phyloP scores from a whole-genome alignment of 2,329 filamentous ascomycete species.

The Cladosporium oxysporum region DNA sequence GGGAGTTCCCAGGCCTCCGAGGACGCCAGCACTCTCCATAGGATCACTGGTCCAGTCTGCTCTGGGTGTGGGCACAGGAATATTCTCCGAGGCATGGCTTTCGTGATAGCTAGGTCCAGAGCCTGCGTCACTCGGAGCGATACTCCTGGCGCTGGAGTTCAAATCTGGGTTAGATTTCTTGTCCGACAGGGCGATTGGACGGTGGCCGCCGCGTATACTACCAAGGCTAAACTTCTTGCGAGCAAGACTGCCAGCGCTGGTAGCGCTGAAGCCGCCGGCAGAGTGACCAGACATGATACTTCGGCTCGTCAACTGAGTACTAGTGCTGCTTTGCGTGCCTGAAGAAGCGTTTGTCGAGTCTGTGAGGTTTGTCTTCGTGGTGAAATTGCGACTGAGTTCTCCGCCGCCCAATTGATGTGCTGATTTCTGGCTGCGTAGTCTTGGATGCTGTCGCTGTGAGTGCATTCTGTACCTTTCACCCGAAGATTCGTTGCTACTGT shows the following conservation, averaged over 20 bases:
- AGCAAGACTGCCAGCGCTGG: conserved; percentile 90
- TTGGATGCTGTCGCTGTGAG: conserved; percentile 48
- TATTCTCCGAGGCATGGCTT: conserved; percentile 66
- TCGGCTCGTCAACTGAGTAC: conserved; percentile 75
- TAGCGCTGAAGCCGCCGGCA: conserved; percentile 87
- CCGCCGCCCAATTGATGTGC: conserved; percentile 73
- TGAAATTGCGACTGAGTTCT: conserved; percentile 75
- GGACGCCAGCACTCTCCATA: conserved; percentile 65
- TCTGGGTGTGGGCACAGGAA: conserved; percentile 64
- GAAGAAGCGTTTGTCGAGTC: conserved; percentile 63
- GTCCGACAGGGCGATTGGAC: conserved; percentile 26
- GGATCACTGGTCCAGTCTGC: conserved; percentile 60
- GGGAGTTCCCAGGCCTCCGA: conserved; percentile 76
- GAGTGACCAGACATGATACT: conserved; percentile 94
- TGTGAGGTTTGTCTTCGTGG: conserved; percentile 83
- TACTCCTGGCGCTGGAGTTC: conserved; percentile 34
- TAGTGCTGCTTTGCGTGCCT: conserved; percentile 65
- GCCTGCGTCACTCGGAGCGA: conserved; percentile 58
- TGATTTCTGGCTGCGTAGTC: conserved; percentile 64
- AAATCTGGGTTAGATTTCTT: conserved; percentile 33
- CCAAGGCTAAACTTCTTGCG: conserved; percentile 63
- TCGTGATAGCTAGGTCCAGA: conserved; percentile 69
- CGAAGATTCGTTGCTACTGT: conserved; percentile 31
- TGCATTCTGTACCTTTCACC: conserved; percentile 18
- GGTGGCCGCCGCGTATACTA: conserved; percentile 37